Conservation (phyloP, 805 yeast genomes). For the Kodamaea restingae region DNA sequence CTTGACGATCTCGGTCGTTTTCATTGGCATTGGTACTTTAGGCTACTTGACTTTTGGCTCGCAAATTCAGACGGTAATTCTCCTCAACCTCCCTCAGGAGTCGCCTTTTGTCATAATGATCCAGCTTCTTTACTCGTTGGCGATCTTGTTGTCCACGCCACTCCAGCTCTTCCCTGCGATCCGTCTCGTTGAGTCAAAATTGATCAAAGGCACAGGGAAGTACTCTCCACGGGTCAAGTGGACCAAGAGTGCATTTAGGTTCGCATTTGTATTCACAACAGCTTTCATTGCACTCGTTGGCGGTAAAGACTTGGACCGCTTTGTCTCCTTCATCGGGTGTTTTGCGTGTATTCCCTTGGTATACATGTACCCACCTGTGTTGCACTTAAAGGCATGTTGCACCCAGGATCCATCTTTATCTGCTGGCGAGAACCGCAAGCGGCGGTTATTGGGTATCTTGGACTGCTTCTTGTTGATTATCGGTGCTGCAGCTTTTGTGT, state of each 20-base stretch:
- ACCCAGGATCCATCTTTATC: conserved; percentile 15
- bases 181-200: conserved; percentile 60
- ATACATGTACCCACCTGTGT: conserved; percentile 79
- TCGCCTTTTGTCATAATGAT: conserved; percentile 58
- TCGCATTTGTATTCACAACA: conserved; percentile 50
- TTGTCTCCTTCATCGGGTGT: conserved; percentile 79
- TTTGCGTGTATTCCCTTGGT: conserved; percentile 85
- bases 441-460: conserved; percentile 34
- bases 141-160: conserved; percentile 77
- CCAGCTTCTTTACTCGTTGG: conserved; percentile 69
- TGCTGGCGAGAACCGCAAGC: conserved; percentile 22
- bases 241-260: conserved; percentile 60
- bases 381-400: conserved; percentile 57
- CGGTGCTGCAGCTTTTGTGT: conserved; percentile 61
- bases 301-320: conserved; percentile 63
- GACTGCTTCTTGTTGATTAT: conserved; percentile 49
- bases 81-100: conserved; percentile 67
- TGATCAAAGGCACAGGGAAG: conserved; percentile 54
- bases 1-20: conserved; percentile 55
- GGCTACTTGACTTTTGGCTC: conserved; percentile 72
- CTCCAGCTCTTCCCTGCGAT: conserved; percentile 77
- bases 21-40: conserved; percentile 59
- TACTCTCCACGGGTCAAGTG: conserved; percentile 51
- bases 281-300: conserved; percentile 62
- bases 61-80: conserved; percentile 60